Percentiles rank a stretch among this genome's conserved stretches.
These are phyloP conservation scores for Blastocladiella britannica DNA, from an alignment of 192 early-diverging fungal genomes.

Conservation along the genomic window DNA sequence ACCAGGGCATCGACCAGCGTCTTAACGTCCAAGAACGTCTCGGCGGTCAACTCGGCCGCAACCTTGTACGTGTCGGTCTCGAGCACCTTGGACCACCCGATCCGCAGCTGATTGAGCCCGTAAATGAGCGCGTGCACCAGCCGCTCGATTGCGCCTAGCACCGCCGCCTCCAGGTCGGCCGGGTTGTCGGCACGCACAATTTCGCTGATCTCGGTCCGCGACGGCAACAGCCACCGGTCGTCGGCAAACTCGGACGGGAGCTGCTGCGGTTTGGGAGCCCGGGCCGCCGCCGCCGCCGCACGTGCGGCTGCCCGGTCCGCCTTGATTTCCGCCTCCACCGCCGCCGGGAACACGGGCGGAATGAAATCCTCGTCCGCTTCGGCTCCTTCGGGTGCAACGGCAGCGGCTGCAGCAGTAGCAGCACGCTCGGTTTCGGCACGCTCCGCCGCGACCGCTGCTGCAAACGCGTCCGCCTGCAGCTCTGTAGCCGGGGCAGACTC, in stretches of 20 bases:
- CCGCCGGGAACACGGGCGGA: neutral
- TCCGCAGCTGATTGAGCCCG: neutral
- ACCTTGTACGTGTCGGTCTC: neutral
- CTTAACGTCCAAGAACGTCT: neutral
- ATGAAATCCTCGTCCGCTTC: neutral
- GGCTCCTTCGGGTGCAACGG: neutral
- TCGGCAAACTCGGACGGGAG: neutral
- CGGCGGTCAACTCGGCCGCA: neutral
- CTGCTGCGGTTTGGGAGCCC: neutral
- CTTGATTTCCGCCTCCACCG: neutral
- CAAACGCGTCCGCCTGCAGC: neutral
- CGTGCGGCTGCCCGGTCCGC: too few relatives aligned
- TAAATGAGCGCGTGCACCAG: neutral
- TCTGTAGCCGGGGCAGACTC: neutral
- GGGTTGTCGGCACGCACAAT: neutral
- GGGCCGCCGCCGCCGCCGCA: neutral
- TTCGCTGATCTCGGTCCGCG: too few relatives aligned
- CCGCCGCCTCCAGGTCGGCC: neutral
- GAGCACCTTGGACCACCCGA: neutral
- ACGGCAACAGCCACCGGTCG: neutral
- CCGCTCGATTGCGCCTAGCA: neutral
- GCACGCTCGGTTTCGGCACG: neutral
- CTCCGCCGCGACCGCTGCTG: neutral
- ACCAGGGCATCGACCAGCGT: neutral
- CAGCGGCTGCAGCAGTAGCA: neutral